These are phyloP conservation scores for Boletus rubropictus DNA, from an alignment of 768 basidiomycete genomes.

Conservation along the genomic window DNA sequence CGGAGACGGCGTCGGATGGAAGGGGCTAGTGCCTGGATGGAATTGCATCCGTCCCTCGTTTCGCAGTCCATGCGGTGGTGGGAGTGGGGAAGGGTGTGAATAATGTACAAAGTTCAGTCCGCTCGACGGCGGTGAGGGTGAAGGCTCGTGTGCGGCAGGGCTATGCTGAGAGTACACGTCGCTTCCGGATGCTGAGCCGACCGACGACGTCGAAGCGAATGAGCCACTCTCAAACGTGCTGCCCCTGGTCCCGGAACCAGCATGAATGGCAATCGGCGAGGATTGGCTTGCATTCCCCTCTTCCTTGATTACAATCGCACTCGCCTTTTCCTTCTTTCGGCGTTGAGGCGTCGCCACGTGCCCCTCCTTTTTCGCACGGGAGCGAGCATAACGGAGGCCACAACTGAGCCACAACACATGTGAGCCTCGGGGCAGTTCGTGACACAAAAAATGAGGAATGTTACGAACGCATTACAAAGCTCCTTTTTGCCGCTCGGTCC, in stretches of 20 bases:
- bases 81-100: conserved; percentile 32
- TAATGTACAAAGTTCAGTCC: conserved; percentile 58
- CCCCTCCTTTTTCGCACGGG: conserved; percentile 84
- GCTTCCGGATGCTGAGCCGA: conserved; percentile 52
- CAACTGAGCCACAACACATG: conserved; percentile 45
- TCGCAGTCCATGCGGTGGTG: conserved; percentile 32
- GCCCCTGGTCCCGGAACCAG: conserved; percentile 44
- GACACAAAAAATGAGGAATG: conserved; percentile 15
- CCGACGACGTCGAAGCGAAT: conserved; percentile 41
- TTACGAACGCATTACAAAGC: conserved; percentile 83
- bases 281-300: conserved; percentile 24
- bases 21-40: conserved; percentile 17
- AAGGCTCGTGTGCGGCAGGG: conserved; percentile 40
- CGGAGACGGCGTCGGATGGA: conserved; percentile 43
- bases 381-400: conserved; percentile 80
- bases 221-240: conserved; percentile 45
- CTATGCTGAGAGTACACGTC: conserved; percentile 49
- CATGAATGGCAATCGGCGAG: conserved; percentile 34
- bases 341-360: conserved; percentile 46
- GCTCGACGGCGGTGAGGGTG: conserved; percentile 62
- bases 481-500: conserved; percentile 89
- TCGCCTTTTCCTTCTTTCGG: conserved; percentile 55
- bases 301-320: conserved; percentile 24
- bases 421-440: conserved; percentile 16
- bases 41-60: conserved; percentile 28